Evolutionary conservation across 495 filamentous ascomycete species (phyloP).

Genomic region (Aspergillus cristatus): DNA sequence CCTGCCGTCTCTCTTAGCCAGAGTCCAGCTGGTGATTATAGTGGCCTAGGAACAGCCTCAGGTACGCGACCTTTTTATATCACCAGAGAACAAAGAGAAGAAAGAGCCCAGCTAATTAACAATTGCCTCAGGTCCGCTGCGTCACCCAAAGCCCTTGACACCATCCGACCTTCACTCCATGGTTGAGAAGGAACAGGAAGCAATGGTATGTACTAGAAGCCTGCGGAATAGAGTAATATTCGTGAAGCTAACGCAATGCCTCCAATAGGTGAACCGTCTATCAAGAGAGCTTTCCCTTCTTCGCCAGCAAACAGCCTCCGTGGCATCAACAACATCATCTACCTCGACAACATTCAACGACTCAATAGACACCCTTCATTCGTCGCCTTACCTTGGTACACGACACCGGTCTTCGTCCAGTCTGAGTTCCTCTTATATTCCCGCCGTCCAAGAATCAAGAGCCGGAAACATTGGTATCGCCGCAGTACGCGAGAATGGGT

Average conservation of each 20-base stretch:
- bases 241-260: slow-evolving; percentile 1
- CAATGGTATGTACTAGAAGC: slow-evolving; percentile 54
- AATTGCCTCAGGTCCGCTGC: slow-evolving; percentile 44
- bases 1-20: slow-evolving; percentile 29
- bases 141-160: slow-evolving; percentile 77
- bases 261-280: slow-evolving; percentile 72
- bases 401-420: slow-evolving; percentile 56
- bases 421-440: slow-evolving; percentile 42
- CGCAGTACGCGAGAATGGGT: slow-evolving; percentile 32
- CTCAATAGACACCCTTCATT: slow-evolving; percentile 32
- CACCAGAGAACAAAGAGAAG: neutral
- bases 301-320: slow-evolving; percentile 72
- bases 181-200: slow-evolving; percentile 89
- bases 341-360: slow-evolving; percentile 54
- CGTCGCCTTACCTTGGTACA: slow-evolving; percentile 38
- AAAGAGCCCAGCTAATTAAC: neutral
- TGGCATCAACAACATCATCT: slow-evolving; percentile 72
- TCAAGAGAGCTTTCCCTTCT: slow-evolving; percentile 76
- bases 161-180: slow-evolving; percentile 78
- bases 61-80: slow-evolving; percentile 19
- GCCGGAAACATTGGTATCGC: slow-evolving; percentile 40
- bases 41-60: slow-evolving; percentile 49
- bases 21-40: slow-evolving; percentile 38
- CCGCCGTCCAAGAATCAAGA: slow-evolving; percentile 36
- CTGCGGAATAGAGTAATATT: neutral